phyloP scores from a whole-genome alignment of 2,329 filamentous ascomycete genomes.

The Colletotrichum graminicola region DNA sequence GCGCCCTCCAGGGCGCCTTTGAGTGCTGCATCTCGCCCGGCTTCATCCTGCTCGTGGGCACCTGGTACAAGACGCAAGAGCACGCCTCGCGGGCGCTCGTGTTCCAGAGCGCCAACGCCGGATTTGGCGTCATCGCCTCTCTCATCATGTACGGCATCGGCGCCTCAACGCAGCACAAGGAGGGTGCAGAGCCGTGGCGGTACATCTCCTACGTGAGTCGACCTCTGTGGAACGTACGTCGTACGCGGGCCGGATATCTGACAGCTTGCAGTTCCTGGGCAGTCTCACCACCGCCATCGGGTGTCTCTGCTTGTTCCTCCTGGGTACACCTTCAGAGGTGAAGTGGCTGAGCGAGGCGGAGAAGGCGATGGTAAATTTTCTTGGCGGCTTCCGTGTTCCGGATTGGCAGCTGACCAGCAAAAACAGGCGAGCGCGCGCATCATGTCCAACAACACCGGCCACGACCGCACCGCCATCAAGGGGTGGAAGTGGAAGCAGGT shows the following conservation, averaged over 20 bases:
- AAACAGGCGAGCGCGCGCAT: slow-evolving; percentile 49
- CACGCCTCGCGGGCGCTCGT: slow-evolving; percentile 41
- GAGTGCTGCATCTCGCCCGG: slow-evolving; percentile 55
- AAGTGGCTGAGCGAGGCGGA: slow-evolving; percentile 52
- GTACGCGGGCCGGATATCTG: neutral
- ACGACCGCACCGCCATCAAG: slow-evolving; percentile 53
- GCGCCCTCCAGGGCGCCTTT: slow-evolving; percentile 54
- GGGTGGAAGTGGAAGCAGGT: slow-evolving; percentile 55
- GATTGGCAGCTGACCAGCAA: neutral
- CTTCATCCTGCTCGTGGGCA: slow-evolving; percentile 54
- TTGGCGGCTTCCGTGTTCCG: neutral
- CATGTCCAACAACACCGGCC: slow-evolving; percentile 52
- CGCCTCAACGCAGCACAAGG: slow-evolving; percentile 46
- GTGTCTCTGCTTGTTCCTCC: slow-evolving; percentile 50
- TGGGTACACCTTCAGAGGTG: slow-evolving; percentile 55
- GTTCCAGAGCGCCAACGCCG: slow-evolving; percentile 45
- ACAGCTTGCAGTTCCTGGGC: slow-evolving; percentile 49
- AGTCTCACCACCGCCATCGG: slow-evolving; percentile 51
- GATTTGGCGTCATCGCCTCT: slow-evolving; percentile 52
- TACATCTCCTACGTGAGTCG: slow-evolving; percentile 53
- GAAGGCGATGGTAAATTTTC: slow-evolving; percentile 49
- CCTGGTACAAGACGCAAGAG: slow-evolving; percentile 55
- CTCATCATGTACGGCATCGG: slow-evolving; percentile 55
- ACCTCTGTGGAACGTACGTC: neutral
- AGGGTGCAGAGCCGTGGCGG: slow-evolving; percentile 52